Conservation (phyloP, 305 asterid genomes). For the Fraxinus ornus region DNA sequence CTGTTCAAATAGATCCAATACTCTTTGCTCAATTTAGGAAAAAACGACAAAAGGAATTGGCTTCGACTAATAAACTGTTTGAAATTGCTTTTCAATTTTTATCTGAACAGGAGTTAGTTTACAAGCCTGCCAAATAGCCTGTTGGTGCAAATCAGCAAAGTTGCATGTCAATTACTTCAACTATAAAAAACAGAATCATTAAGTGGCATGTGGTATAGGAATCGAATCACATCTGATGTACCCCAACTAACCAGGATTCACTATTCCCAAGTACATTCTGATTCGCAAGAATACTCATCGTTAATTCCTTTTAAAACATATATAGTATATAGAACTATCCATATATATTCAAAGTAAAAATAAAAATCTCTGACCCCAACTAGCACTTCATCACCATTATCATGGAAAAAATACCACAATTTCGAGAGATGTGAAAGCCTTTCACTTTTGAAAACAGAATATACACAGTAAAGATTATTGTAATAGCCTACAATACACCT, state of each 20-base stretch:
- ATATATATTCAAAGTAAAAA: neutral
- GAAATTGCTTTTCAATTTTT: neutral
- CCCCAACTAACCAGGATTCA: neutral
- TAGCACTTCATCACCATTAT: neutral
- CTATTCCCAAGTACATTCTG: neutral
- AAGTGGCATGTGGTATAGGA: neutral
- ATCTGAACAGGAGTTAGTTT: neutral
- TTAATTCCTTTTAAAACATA: neutral
- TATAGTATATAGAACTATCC: neutral
- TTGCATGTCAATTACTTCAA: neutral
- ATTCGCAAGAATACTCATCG: neutral
- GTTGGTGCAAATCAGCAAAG: neutral
- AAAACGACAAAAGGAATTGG: neutral
- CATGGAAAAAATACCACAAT: neutral
- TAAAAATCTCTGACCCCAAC: neutral
- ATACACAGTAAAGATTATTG: neutral
- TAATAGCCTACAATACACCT: neutral
- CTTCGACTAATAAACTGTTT: neutral
- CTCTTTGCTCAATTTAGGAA: neutral
- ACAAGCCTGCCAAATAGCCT: neutral
- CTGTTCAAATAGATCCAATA: neutral
- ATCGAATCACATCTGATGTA: neutral
- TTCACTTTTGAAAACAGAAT: neutral
- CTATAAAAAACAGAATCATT: neutral
- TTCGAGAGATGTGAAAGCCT: neutral